A percentile compares a stretch with the other conserved stretches of the same genome.
Evolutionary conservation across 1,284 basidiomycete genomes (phyloP).

Genomic region (Ustilago shanxiensis): DNA sequence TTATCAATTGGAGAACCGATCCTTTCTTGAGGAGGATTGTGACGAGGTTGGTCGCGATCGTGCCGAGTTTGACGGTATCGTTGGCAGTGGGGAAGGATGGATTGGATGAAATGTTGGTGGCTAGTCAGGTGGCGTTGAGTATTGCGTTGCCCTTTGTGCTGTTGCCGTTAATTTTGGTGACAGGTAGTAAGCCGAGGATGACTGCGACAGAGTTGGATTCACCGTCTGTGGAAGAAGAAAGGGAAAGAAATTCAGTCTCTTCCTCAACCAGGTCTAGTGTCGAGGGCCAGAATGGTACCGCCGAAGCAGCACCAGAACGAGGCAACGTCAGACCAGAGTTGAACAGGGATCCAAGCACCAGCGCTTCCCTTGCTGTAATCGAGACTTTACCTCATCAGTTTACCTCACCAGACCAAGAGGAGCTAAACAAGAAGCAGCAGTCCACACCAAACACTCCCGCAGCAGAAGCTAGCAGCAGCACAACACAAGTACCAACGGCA

Average conservation of each 20-base stretch:
- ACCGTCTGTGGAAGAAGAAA: not conserved
- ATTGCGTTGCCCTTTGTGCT: conserved; percentile 82
- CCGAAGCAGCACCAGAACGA: no score
- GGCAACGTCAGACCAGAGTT: conserved; percentile 2
- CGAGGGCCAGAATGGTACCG: not conserved
- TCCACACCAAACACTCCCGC: not conserved
- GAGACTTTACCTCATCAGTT: conserved; percentile 15
- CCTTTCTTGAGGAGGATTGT: conserved; percentile 83
- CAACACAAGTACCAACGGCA: not conserved
- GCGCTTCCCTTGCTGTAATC: conserved; percentile 14
- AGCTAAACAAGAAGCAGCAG: not conserved
- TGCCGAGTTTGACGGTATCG: conserved; percentile 88
- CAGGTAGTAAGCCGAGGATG: conserved; percentile 55
- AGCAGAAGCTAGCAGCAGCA: not conserved
- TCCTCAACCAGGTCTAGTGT: conserved; percentile 21
- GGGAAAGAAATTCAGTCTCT: conserved; percentile 4
- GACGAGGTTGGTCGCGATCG: conserved; percentile 85
- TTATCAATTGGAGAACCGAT: conserved; percentile 88
- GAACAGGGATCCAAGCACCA: conserved; percentile 5
- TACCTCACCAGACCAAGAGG: not conserved
- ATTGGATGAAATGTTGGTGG: conserved; percentile 84
- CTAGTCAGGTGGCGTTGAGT: conserved; percentile 87
- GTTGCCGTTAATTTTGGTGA: conserved; percentile 62
- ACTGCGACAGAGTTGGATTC: conserved; percentile 26
- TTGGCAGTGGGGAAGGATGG: conserved; percentile 80